phyloP scores from a whole-genome alignment of 257 asterid genomes.

The Sherardia arvensis region DNA sequence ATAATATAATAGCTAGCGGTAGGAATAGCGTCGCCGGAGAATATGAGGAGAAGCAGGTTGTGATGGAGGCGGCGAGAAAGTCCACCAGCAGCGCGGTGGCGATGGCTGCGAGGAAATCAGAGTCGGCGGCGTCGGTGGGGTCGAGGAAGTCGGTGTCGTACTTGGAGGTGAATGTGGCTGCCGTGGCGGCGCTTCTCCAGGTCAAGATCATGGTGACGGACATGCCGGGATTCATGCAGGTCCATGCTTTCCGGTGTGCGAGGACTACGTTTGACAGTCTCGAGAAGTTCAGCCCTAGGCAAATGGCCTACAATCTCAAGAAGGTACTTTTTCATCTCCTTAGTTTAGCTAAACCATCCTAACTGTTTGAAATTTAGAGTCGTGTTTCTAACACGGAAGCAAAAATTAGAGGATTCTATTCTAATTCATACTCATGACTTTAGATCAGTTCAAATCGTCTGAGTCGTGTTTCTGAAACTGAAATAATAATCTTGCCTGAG shows the following conservation, averaged over 20 bases:
- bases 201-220: constrained; percentile 58
- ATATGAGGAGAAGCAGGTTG: constrained; percentile 8
- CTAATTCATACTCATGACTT: too few relatives aligned
- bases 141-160: constrained; percentile 34
- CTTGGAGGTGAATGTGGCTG: constrained; percentile 30
- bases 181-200: constrained; percentile 39
- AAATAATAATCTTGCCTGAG: not conserved
- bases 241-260: constrained; percentile 62
- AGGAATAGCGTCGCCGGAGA: constrained; percentile 2
- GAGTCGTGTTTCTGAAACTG: not conserved
- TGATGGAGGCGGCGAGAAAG: constrained; percentile 21
- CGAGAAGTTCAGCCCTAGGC: constrained; percentile 52
- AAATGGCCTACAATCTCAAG: constrained; percentile 54
- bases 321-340: constrained; percentile 25
- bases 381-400: too few relatives aligned
- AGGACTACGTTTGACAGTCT: constrained; percentile 43
- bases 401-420: too few relatives aligned
- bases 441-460: too few relatives aligned
- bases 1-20: not conserved
- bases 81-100: constrained; percentile 19
- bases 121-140: constrained; percentile 2
- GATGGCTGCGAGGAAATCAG: constrained; percentile 26
- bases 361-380: too few relatives aligned
- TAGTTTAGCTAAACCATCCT: too few relatives aligned
- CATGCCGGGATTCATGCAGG: constrained; percentile 71